Base-by-base conservation (phyloP, 176 grass and related monocot species). In the Rhynchospora breviuscula region DNA sequence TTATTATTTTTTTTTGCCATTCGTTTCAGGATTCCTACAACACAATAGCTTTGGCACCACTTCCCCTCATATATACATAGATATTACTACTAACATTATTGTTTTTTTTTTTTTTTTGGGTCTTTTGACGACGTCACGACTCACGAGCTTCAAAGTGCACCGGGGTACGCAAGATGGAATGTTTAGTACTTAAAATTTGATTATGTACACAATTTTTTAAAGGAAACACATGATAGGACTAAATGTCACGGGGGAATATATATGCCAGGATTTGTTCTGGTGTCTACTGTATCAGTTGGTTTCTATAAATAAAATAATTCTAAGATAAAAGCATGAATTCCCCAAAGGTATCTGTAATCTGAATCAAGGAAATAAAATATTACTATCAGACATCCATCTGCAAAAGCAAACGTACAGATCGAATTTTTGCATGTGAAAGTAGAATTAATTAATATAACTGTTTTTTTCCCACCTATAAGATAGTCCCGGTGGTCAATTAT, bases 361-460 rank as follows among this genome's bases (percentile, higher is more conserved):
- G 19, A 62, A 62, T 62, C 59, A 62, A 62, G 59, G 59, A n/a
- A 2, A 23, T 40, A n/a, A 59, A n/a, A 6, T 17, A n/a, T 6
- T 69, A 35, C 66, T 44, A 69, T 68, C 17, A 68, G 65, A 43
- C 65, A 68, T 68, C 15, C 5, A 72, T 48, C 18, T 72, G 68
- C 48, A 48, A 72, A 70, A 45, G 68, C 43, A 72, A 72, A 17
- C 18, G 15, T 10, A 22, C 4, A 7, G 31, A n/a, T 69, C 8
- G 68, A 45, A 72, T 46, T 72, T 72, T 72, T 72, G 68, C 68
- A 48, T 48, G 68, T 72, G 43, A 72, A 72, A 62, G 59, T 21
- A 22, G 8, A 62, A 3, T 62, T 62, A 62, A 22, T 62, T 62
- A 62, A 62, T 19, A 62, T 6, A 62, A 8, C 21, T 8, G 19